Evolutionary conservation across 192 early-diverging fungal species (phyloP), one percentile per base, ranked within the genome.

Genomic region (Podila epicladia): DNA sequence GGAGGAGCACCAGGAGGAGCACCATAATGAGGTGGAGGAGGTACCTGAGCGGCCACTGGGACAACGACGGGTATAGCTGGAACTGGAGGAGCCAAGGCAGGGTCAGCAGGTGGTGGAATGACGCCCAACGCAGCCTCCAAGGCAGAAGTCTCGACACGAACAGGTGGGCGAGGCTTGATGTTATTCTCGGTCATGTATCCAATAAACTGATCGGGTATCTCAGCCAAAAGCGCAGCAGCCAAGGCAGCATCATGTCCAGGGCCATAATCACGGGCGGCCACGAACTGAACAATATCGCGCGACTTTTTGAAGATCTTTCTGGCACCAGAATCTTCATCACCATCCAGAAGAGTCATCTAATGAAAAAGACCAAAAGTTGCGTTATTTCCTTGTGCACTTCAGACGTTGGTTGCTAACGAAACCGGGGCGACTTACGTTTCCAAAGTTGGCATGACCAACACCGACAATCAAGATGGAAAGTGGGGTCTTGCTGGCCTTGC

Each of bases 241-340:
- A 87, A 65, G 5, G 67, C 62, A 62, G 74, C 58, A n/a, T 83
- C 71, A 2, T 64, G 49, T 33, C 75, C 62, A 9, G 74, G 71
- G 15, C 58, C 68, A 8, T 70, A 74, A 15, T 78, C 68, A 26
- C 82, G 71, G 20, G 83, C 85, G n/a, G 88, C 85, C 35, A 89
- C 88, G 65, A 89, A 89, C 67, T 89, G 88, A 32, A 89, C 88
- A 60, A 86, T 88, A 70, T 89, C 88, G 31, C 88, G 85, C 24
- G 82, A 65, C 45, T 70, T 82, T 38, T 50, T 66, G 13, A 70
- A 19, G 6, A 26, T 11, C 22, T 55, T 53, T n/a, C 50, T 55
- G 26, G 67, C 62, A 12, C 17, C 9, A 60, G 78, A 57, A 37
- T 28, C 35, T 26, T 57, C 84, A 57, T 90, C 89, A 6, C 69